A percentile compares a stretch with the other conserved stretches of the same genome.
Conservation (phyloP, 306 rosid species). For the Prunus dulcis region DNA sequence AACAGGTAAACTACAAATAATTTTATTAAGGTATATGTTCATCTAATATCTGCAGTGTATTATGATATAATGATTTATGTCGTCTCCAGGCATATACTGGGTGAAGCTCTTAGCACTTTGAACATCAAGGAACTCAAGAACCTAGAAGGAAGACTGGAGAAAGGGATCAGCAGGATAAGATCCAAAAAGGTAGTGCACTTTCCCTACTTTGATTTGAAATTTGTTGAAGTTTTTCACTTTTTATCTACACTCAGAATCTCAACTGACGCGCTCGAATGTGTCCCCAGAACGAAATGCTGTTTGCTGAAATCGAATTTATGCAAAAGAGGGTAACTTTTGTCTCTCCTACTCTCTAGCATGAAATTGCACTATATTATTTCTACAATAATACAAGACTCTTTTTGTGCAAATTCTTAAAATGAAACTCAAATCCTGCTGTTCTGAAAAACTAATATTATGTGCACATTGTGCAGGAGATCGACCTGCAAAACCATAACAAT, state of each 20-base stretch:
- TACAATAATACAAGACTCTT: not conserved
- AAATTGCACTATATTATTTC: not conserved
- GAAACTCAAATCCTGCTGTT: not conserved
- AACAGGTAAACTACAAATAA: conserved; percentile 48
- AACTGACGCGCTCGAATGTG: not conserved
- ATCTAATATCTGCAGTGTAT: not conserved
- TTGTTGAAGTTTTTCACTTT: not conserved
- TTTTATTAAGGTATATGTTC: not conserved
- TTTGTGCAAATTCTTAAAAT: not conserved
- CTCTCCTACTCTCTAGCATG: not conserved
- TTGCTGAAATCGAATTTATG: conserved; percentile 87
- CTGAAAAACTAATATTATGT: not conserved
- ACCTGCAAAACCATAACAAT: conserved; percentile 80
- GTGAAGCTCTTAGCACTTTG: conserved; percentile 77
- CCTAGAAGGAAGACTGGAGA: conserved; percentile 90
- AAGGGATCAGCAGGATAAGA: conserved; percentile 85
- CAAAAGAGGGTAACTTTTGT: conserved; percentile 69
- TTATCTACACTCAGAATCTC: not conserved
- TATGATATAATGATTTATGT: not conserved
- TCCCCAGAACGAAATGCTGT: conserved; percentile 70
- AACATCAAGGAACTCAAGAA: conserved; percentile 77
- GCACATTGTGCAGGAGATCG: conserved; percentile 64
- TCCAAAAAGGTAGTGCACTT: conserved; percentile 59
- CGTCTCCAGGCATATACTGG: conserved; percentile 66
- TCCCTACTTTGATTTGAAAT: not conserved